Evolutionary conservation across 139 green algal species (phyloP), one percentile per base, ranked within the genome.

Genomic region (Zygnema cylindricum): DNA sequence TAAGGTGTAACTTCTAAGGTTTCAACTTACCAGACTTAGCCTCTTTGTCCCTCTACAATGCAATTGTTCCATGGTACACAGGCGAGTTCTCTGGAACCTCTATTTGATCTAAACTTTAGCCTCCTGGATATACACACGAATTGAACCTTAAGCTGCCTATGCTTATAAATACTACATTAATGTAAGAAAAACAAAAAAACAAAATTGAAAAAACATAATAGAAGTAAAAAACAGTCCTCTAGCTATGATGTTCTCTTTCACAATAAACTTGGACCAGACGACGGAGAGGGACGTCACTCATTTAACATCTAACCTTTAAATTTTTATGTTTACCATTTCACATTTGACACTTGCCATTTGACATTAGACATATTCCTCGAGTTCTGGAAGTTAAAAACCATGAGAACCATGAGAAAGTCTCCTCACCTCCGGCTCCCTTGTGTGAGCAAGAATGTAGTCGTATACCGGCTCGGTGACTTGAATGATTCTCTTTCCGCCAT

Each of bases 371-470:
- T 43, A 79, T 41, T 79, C 36, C 38, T 41, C 43, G 38, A 16
- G 42, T 41, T 3, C 71, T 38, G 71, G 71, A 43, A 42, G 42
- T 25, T 79, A 30, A 11, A 42, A 11, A 79, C 36, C 36, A 11
- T 79, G 71, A 79, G 36, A 42, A 7, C 43, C 16, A 38, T 79
- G 38, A 7, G 7, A 16, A 79, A 11, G 25, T 35, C 23, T 11
- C 2, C 81, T 78, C 41, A 87, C 82, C 82, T 82, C 82, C 30
- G 82, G 82, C 69, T 87, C 82, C 33, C 82, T n/a, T 7, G 82
- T 87, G 82, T 87, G 41, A 40, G 69, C 40, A 43, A 87, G 82
- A n/a, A 87, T 87, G 82, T 87, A 87, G 7, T 87, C 43, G 42
- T 87, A 73, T 30, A 87, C 42, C 21, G 21, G 40, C 55, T 40